Conservation (phyloP, 441 rosid species). For the Lepidium campestre region DNA sequence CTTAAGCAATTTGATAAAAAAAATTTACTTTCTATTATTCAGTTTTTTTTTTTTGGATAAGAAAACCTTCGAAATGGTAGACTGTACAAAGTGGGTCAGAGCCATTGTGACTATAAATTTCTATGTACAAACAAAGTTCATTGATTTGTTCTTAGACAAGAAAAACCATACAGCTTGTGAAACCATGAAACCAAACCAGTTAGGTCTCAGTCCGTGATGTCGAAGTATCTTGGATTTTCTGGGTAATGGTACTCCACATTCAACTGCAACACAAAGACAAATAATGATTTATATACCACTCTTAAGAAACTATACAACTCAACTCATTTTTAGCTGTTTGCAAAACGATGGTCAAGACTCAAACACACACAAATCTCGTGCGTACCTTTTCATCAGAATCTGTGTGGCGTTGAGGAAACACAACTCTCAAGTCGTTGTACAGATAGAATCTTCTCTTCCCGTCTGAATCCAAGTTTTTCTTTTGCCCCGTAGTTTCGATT, state of each 20-base stretch:
- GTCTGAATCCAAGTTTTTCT: slow-evolving; percentile 31
- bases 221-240: slow-evolving; percentile 84
- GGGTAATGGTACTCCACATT: slow-evolving; percentile 90
- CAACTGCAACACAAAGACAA: slow-evolving; percentile 49
- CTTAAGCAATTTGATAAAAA: not conserved
- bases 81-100: slow-evolving; percentile 19
- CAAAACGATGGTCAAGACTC: slow-evolving; percentile 1
- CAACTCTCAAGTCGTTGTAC: slow-evolving; percentile 84
- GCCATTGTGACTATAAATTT: not conserved
- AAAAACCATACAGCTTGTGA: not conserved
- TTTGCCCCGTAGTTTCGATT: slow-evolving; percentile 33
- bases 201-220: slow-evolving; percentile 47
- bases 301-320: not conserved
- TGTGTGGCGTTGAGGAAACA: slow-evolving; percentile 95
- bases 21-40: not conserved
- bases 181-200: slow-evolving; percentile 5
- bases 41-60: not conserved
- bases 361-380: not conserved
- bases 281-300: not conserved
- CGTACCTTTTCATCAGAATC: slow-evolving; percentile 94
- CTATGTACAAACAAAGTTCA: slow-evolving; percentile 17
- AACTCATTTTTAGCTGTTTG: not conserved
- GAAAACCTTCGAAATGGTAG: not conserved
- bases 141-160: not conserved
- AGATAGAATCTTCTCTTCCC: slow-evolving; percentile 76